Conservation (phyloP, 768 basidiomycete genomes). For the Hypholoma sublateritium region DNA sequence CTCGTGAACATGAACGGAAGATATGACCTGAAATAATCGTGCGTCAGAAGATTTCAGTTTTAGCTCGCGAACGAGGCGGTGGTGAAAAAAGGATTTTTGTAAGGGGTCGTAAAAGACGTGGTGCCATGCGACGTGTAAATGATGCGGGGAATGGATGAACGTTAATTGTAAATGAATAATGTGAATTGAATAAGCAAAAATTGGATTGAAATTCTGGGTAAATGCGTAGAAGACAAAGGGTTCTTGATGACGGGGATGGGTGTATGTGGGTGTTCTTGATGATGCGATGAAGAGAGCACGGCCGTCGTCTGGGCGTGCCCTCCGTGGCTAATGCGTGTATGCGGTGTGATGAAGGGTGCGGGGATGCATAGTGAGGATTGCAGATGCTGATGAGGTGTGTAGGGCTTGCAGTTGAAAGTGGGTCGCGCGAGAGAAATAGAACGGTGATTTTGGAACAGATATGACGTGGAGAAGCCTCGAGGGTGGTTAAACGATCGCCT, state of each 20-base stretch:
- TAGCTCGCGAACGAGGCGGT: conserved; percentile 7
- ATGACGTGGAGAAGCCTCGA: conserved; percentile 7
- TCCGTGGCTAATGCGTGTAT: conserved; percentile 13
- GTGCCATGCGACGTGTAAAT: conserved; percentile 39
- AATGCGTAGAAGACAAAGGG: conserved; percentile 25
- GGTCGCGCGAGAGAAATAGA: conserved; percentile 15
- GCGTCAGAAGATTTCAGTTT: conserved; percentile 9
- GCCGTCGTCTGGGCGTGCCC: conserved; percentile 1
- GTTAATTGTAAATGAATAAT: conserved; percentile 9
- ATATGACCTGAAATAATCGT: not conserved
- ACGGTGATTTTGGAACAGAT: conserved; percentile 10
- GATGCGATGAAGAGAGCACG: conserved; percentile 13
- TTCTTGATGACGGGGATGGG: conserved; percentile 20
- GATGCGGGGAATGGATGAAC: conserved; percentile 6
- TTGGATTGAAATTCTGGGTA: conserved; percentile 21
- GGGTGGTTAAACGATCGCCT: conserved; percentile 11
- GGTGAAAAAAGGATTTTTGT: conserved; percentile 10
- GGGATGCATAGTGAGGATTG: conserved; percentile 12
- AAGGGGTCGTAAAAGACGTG: conserved; percentile 21
- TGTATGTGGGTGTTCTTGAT: conserved; percentile 19
- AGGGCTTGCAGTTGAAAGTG: conserved; percentile 9
- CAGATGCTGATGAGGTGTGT: conserved; percentile 15
- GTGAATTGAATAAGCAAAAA: conserved; percentile 24
- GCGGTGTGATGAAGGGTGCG: conserved; percentile 9
- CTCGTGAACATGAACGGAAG: conserved; percentile 16